Base-by-base conservation (phyloP, 768 basidiomycete genomes). In the Suillus sp. region DNA sequence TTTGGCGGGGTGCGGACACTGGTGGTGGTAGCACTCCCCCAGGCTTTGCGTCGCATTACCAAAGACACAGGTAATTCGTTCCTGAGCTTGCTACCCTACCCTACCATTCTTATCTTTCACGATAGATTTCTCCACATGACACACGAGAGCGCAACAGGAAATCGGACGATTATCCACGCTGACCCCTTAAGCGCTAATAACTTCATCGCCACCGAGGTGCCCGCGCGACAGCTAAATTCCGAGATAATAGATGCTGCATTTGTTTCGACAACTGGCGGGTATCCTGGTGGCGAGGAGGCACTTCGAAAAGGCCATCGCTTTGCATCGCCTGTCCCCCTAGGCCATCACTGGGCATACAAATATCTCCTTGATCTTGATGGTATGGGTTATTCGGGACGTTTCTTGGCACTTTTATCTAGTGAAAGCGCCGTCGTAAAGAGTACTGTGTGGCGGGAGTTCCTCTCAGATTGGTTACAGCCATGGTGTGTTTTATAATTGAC, bases 1-100 rank as follows among this genome's bases (percentile, higher is more conserved):
- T 96, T 75, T 99, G 96, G 94, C 80, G 97, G 51, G 97, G 97
- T 13, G 94, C 95, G 2, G 96, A 94, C 0, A 99, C 96, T 0
- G 97, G 97, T 61, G 96, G 96, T 1, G 95, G 95, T 35, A 92
- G 84, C 65, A 89, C 89, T 43, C 95, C 95, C 1, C 85, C 87
- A 0, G 95, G 95, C 0, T 96, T 92, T 71, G 78, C 92, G 2
- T 77, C 86, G 2, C 84, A 87, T 66, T 97, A 95, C 68, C 95
- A 98, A 64, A 84, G 95, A 51, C 95, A 97, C 73, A 82, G 95
- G 88, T 90, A 66, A 45, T 71, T 70, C 13, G 63, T 48, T 56
- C 37, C 61, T 68, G 54, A 68, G 67, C 51, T 9, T 59, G 54
- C 20, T 40, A 63, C 67, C 42, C n/a, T 22, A 34, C 51, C 13